Percentiles rank a stretch among this genome's conserved stretches.
phyloP scores from a whole-genome alignment of 164 flowering plant species.

The Santalum album region DNA sequence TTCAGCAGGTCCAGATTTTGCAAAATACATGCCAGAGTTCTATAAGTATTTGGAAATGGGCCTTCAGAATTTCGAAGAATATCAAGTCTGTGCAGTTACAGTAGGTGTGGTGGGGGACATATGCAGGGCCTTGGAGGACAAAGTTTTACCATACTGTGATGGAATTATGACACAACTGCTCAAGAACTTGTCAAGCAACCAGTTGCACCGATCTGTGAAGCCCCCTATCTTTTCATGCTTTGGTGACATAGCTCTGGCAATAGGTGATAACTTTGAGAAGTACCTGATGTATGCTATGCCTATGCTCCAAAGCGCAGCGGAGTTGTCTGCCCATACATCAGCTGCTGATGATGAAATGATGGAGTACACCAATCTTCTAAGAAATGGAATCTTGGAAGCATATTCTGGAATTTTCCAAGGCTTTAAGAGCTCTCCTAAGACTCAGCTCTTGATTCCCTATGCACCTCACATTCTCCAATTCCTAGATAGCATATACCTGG shows the following conservation, averaged over 20 bases:
- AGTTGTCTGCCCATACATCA: conserved; percentile 45
- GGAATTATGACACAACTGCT: conserved; percentile 64
- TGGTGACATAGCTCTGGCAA: conserved; percentile 66
- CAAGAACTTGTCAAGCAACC: conserved; percentile 53
- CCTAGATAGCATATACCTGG: conserved; percentile 58
- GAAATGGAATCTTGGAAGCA: conserved; percentile 74
- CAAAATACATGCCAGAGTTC: conserved; percentile 57
- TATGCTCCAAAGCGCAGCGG: conserved; percentile 67
- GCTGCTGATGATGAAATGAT: conserved; percentile 43
- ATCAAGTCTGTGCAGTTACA: conserved; percentile 68
- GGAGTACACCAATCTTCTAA: conserved; percentile 54
- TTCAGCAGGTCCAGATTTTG: conserved; percentile 48
- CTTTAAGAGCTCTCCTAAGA: conserved; percentile 62
- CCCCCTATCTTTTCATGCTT: conserved; percentile 70
- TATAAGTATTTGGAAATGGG: conserved; percentile 64
- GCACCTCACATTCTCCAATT: conserved; percentile 60
- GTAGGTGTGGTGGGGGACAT: conserved; percentile 67
- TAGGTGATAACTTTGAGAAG: conserved; percentile 60
- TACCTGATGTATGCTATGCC: conserved; percentile 64
- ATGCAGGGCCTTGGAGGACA: conserved; percentile 64
- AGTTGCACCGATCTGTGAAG: conserved; percentile 66
- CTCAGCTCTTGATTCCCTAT: conserved; percentile 51
- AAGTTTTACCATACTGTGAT: conserved; percentile 57
- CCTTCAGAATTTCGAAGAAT: conserved; percentile 69
- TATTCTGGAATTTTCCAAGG: conserved; percentile 75